Evolutionary conservation across 2,329 filamentous ascomycete species (phyloP), one percentile per base, ranked within the genome.

Genomic region (Fusarium anthophilum): DNA sequence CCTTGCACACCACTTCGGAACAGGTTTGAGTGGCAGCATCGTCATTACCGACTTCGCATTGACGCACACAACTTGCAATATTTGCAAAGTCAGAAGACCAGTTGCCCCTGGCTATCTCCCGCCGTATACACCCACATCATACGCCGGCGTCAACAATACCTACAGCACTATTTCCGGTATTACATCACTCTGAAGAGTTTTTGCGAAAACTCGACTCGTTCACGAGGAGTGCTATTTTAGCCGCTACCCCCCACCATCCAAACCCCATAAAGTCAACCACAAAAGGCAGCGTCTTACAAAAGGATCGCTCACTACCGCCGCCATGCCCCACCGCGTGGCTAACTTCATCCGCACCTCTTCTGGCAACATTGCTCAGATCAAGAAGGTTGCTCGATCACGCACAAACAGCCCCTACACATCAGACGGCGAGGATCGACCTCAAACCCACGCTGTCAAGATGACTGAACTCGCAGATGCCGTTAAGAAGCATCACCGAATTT

Each of bases 311-410:
- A 65, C 58, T 55, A 69, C 71, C 55, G 63, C 37, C 78, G 84
- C 78, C 60, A 91, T 90, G 89, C 88, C 88, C 78, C 87, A 90
- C 82, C 83, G 86, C 69, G 88, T 91, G 72, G 83, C 86, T 79
- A 87, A 85, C 79, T 90, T 91, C 81, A 84, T 90, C 75, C 87
- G 87, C 75, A 85, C 84, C 71, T 87, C 88, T n/a, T 87, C 87
- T 72, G 87, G 88, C 79, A 86, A 84, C 80, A 87, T 89, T 73
- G 83, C 86, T 63, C 85, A 83, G 77, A 84, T 88, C 75, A 87
- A 88, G 73, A 86, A 81, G 66, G 74, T 77, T 24, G 73, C 80
- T 22, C 75, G 79, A 68, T 81, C 81, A 50, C 73, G 79, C 71
- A 79, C 77, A 66, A 75, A 76, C 64, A 83, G 79, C 73, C 79